Evolutionary conservation across 192 early-diverging fungal species (phyloP), one percentile per base, ranked within the genome.

Genomic region (Linnemannia zychae): DNA sequence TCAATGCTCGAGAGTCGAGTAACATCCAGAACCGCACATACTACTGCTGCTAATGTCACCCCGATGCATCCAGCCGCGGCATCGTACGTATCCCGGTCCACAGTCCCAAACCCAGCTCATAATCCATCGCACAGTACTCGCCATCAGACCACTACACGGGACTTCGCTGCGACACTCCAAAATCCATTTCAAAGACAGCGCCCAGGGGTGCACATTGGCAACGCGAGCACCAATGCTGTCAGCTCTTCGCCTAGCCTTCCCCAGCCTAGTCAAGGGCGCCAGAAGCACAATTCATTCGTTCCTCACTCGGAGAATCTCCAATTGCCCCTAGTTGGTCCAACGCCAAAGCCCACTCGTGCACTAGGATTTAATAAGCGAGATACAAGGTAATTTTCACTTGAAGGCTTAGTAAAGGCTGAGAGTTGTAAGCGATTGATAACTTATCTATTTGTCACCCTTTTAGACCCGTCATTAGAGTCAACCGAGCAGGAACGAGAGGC

Each of bases 401-500:
- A 31, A 31, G 57, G 15, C 57, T n/a, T 33, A 12, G 0, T 31
- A 15, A 4, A 12, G 24, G 28, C 2, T 63, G 57, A 15, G 24
- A 63, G 12, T 22, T 63, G 24, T n/a, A 3, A 3, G 3, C 3
- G 17, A 18, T 7, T 38, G 17, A 34, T 0, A 13, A 7, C 69
- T 16, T 46, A 47, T 5, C 48, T 16, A 15, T 13, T n/a, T 7
- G 50, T 16, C 31, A 4, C 18, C 37, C 16, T 40, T 22, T 48
- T 28, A 95, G 97, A 44, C 94, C 93, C 6, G 80, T 87, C 13
- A 73, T 96, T 0, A 82, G 90, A 31, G 97, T 97, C 11, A 97
- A 94, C 78, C 92, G 98, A 15, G 97, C 96, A 1, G 98, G 98
- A 17, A 99, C 98, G 1, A 89, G 96, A 63, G 98, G 98, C 11